phyloP scores from a whole-genome alignment of 345 rosid genomes.

The Salix purpurea region DNA sequence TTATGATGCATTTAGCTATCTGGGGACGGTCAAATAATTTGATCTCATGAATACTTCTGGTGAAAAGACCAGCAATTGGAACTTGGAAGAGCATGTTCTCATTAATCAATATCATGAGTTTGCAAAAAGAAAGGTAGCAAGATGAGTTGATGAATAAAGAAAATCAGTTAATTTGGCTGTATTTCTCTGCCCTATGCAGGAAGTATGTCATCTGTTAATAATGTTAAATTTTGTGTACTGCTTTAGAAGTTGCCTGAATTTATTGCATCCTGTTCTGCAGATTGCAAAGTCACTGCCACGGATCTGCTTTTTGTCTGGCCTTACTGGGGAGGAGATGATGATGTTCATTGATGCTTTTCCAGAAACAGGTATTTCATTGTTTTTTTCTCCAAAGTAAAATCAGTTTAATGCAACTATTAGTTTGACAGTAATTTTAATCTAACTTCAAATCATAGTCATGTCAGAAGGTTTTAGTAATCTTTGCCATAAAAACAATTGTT shows the following conservation, averaged over 20 bases:
- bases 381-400: not conserved
- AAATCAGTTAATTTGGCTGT: not conserved
- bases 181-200: not conserved
- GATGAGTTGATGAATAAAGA: no score
- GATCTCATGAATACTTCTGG: not conserved
- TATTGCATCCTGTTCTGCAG: constrained; percentile 28
- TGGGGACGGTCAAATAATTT: not conserved
- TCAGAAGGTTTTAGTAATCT: no score
- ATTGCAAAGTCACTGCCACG: constrained; percentile 60
- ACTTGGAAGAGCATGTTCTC: not conserved
- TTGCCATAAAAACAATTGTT: no score
- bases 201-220: not conserved
- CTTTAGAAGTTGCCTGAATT: not conserved
- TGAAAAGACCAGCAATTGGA: not conserved
- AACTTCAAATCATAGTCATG: no score
- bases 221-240: no score
- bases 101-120: no score
- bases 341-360: constrained; percentile 90
- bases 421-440: not conserved
- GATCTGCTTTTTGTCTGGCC: constrained; percentile 82
- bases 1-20: not conserved
- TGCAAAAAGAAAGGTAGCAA: no score
- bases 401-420: not conserved
- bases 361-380: constrained; percentile 49
- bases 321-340: constrained; percentile 89